A percentile compares a stretch with the other conserved stretches of the same genome.
phyloP scores from a whole-genome alignment of 495 filamentous ascomycete species.

The Letharia lupina region DNA sequence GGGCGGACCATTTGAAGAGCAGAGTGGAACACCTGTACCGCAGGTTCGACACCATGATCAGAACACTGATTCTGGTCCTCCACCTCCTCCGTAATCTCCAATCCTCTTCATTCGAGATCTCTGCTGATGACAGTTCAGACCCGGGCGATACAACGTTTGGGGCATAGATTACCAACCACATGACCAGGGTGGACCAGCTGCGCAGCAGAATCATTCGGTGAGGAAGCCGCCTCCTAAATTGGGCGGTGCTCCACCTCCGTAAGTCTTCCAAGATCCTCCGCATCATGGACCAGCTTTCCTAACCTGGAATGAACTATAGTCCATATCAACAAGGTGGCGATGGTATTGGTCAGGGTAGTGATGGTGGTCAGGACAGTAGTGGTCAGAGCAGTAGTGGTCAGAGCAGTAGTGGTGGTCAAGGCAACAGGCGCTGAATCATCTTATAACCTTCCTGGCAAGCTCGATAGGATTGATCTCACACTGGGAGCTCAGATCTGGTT shows the following conservation, averaged over 20 bases:
- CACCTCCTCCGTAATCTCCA: not conserved
- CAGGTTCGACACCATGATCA: not conserved
- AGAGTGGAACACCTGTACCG: not conserved
- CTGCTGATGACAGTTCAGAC: not conserved
- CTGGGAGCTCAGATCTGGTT: too few species aligned
- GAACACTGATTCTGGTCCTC: not conserved
- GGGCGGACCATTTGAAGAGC: not conserved
- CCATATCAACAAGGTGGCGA: too few species aligned
- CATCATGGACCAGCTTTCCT: not conserved
- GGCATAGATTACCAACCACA: not conserved
- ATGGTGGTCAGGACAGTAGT: too few species aligned
- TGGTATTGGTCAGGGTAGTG: too few species aligned
- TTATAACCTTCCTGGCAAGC: too few species aligned
- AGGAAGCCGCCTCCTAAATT: too few species aligned
- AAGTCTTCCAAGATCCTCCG: not conserved
- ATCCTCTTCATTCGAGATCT: not conserved
- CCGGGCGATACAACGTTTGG: not conserved
- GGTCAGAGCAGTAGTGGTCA: too few species aligned
- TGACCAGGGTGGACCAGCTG: not conserved
- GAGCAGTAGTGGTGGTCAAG: too few species aligned
- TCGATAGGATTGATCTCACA: too few species aligned
- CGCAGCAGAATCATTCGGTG: not conserved
- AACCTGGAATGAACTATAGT: too few species aligned
- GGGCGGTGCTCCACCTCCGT: not conserved
- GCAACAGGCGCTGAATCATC: too few species aligned